Evolutionary conservation across 208 protist species (phyloP).

Genomic region (Crithidia mellificae): DNA sequence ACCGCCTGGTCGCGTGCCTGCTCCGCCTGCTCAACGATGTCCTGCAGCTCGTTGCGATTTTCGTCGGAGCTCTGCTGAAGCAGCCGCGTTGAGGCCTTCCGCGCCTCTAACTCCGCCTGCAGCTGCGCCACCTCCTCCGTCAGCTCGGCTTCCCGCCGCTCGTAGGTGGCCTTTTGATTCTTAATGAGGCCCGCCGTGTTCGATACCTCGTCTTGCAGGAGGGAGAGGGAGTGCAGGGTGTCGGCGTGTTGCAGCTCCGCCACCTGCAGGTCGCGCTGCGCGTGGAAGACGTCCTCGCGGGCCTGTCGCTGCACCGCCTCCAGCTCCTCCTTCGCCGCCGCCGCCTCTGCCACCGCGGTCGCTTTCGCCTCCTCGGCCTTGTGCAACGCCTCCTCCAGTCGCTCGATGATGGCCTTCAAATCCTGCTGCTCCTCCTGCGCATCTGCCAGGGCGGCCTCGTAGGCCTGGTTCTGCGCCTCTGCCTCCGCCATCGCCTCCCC

Average conservation of each 20-base stretch:
- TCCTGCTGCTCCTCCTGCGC: slow-evolving; percentile 64
- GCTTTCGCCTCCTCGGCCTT: slow-evolving; percentile 28
- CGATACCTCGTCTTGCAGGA: slow-evolving; percentile 33
- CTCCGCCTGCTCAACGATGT: slow-evolving; percentile 28
- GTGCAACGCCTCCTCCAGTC: slow-evolving; percentile 35
- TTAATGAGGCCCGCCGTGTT: slow-evolving; percentile 35
- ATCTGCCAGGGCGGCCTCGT: slow-evolving; percentile 48
- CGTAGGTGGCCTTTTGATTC: slow-evolving; percentile 49
- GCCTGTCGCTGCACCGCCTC: slow-evolving; percentile 26
- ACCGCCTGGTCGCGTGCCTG: slow-evolving; percentile 30
- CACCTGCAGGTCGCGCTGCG: slow-evolving; percentile 52
- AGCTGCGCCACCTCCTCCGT: slow-evolving; percentile 39
- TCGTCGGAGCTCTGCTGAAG: slow-evolving; percentile 33
- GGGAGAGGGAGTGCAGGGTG: slow-evolving; percentile 38
- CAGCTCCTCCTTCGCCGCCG: slow-evolving; percentile 35
- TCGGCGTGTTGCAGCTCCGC: slow-evolving; percentile 50
- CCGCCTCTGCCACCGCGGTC: slow-evolving; percentile 35
- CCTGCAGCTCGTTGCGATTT: slow-evolving; percentile 26
- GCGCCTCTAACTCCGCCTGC: slow-evolving; percentile 34
- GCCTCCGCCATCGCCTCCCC: slow-evolving; percentile 62
- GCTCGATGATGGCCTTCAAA: slow-evolving; percentile 44
- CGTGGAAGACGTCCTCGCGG: slow-evolving; percentile 50
- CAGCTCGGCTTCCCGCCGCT: slow-evolving; percentile 39
- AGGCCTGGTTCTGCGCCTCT: slow-evolving; percentile 55
- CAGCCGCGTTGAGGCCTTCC: slow-evolving; percentile 29